These are phyloP conservation scores for Pythium insidiosum DNA, from an alignment of 352 stramenopile genomes.

Conservation along the genomic window DNA sequence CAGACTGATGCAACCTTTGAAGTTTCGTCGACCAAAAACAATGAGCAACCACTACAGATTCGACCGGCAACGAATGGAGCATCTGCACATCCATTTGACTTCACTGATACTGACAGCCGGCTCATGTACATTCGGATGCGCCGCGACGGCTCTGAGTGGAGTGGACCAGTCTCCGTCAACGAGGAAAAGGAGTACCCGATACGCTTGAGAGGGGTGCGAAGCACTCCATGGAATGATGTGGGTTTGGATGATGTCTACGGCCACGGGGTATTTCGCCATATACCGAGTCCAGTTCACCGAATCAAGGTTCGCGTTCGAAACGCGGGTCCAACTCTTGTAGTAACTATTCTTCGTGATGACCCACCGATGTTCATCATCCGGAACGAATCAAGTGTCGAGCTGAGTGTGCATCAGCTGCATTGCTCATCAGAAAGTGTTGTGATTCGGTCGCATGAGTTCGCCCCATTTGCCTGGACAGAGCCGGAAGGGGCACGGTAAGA, in stretches of 20 bases:
- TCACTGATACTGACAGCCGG: slow-evolving; percentile 45
- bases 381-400: slow-evolving; percentile 71
- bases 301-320: slow-evolving; percentile 72
- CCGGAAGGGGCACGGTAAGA: slow-evolving; percentile 62
- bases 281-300: no score
- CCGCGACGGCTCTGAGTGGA: slow-evolving; percentile 68
- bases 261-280: no score
- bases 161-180: slow-evolving; percentile 67
- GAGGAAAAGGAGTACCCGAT: slow-evolving; percentile 85
- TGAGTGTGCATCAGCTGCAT: slow-evolving; percentile 66
- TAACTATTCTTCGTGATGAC: slow-evolving; percentile 68
- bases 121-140: slow-evolving; percentile 73
- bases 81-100: slow-evolving; percentile 48
- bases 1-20: slow-evolving; percentile 71
- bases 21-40: slow-evolving; percentile 61
- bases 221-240: slow-evolving; percentile 36
- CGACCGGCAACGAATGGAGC: slow-evolving; percentile 10
- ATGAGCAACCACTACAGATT: slow-evolving; percentile 58
- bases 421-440: slow-evolving; percentile 53
- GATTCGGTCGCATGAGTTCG: slow-evolving; percentile 61
- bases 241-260: slow-evolving; percentile 21
- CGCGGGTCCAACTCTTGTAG: slow-evolving; percentile 70
- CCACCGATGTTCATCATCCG: slow-evolving; percentile 82
- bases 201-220: slow-evolving; percentile 52
- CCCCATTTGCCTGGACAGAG: slow-evolving; percentile 76